Base-by-base conservation (phyloP, 805 yeast species). In the Ogataea chonburiensis region DNA sequence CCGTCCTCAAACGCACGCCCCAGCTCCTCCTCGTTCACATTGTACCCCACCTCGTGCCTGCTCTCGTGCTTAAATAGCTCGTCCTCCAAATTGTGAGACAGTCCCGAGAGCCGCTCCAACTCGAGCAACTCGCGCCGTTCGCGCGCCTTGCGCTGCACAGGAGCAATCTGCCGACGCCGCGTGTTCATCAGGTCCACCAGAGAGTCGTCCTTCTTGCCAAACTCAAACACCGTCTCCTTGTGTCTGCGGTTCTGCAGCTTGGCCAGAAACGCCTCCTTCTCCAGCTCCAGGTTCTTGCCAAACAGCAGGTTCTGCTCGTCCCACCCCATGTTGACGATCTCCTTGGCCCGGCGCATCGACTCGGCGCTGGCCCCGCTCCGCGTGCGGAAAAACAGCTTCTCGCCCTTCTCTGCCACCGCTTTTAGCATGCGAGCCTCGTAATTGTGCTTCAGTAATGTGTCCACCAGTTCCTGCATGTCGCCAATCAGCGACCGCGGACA, bases 221-320 rank as follows among this genome's bases (percentile, higher is more conserved):
- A 83, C 61, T 93, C 99, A 58, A 93, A 93, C 3, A 93, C 97
- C 0, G 98, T 93, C 57, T 93, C 98, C 52, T 86, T 82, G 33
- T 77, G 68, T 27, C 68, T 60, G 55, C 96, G 71, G 48, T 85
- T 73, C 42, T 77, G 76, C 42, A 93, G 66, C 50, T 79, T 78
- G 5, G 77, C 84, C 46, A 93, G 70, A 52, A 93, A 81, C 26
- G 63, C 71, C 17, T 82, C 70, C 56, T 85, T 86, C 49, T 84
- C 93, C 45, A 70, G 71, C 49, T 86, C 95, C 36, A 71, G 58
- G 53, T 86, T 86, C 19, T 75, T 71, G 15, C 94, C 94, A 56
- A 88, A 86, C 36, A 85, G 58, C 20, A 88, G 63, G 60, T 87
- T 87, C 52, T 84, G 91, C 14, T 77, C 87, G 58, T 91, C 96